phyloP scores from a whole-genome alignment of 2,329 filamentous ascomycete species.

The Blastomyces percursus region DNA sequence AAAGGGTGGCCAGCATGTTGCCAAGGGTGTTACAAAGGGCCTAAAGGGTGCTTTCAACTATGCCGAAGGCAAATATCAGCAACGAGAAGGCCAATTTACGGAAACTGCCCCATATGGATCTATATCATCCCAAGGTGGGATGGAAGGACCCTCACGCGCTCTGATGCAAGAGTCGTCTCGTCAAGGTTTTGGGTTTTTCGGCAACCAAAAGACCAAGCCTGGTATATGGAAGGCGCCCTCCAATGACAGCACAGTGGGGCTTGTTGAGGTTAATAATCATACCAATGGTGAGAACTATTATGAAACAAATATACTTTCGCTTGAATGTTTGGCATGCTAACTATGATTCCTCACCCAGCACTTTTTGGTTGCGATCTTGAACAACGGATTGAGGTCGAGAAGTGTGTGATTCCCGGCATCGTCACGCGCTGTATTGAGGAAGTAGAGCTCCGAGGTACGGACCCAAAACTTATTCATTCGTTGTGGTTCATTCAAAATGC shows the following conservation, averaged over 20 bases:
- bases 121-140: conserved; percentile 32
- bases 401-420: conserved; percentile 76
- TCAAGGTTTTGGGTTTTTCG: conserved; percentile 63
- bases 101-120: conserved; percentile 58
- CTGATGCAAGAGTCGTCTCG: conserved; percentile 38
- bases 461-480: neutral
- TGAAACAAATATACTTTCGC: neutral
- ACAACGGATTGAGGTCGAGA: conserved; percentile 77
- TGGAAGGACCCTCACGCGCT: conserved; percentile 25
- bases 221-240: conserved; percentile 29
- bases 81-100: conserved; percentile 43
- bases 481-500: neutral
- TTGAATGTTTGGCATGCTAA: conserved; percentile 8
- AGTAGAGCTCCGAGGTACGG: conserved; percentile 71
- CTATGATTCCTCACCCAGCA: conserved; percentile 24
- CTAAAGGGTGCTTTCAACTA: conserved; percentile 84
- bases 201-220: conserved; percentile 37
- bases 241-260: conserved; percentile 34
- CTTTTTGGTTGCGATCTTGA: conserved; percentile 86
- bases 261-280: conserved; percentile 23
- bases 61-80: conserved; percentile 45
- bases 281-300: neutral
- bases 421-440: conserved; percentile 93
- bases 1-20: conserved; percentile 86
- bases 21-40: conserved; percentile 87